These are phyloP conservation scores for Eucalyptus sp. DNA, from an alignment of 345 rosid species.

Conservation along the genomic window DNA sequence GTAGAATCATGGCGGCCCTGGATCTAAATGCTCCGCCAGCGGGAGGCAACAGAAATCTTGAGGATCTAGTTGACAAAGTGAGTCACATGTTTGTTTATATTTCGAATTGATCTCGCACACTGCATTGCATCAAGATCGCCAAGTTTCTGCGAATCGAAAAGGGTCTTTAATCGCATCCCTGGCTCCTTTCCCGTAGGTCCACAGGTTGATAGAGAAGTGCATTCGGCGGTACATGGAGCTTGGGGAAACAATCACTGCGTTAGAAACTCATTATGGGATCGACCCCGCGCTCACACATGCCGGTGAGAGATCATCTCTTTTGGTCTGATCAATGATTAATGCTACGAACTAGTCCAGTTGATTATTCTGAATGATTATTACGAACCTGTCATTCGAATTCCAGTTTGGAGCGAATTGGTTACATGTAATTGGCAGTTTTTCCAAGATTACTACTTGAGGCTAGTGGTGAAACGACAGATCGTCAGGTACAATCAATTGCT, in stretches of 20 bases:
- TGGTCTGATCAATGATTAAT: not conserved
- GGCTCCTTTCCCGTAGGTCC: not conserved
- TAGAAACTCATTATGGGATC: not conserved
- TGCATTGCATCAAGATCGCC: not conserved
- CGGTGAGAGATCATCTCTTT: not conserved
- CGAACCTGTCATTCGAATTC: not conserved
- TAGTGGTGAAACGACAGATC: not conserved
- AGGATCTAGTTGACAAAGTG: not conserved
- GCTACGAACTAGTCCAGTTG: not conserved
- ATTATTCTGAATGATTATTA: not conserved
- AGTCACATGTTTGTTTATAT: not conserved
- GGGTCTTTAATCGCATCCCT: not conserved
- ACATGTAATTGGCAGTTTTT: not conserved
- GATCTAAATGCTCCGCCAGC: not conserved
- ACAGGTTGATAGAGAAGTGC: not conserved
- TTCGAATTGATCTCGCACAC: not conserved
- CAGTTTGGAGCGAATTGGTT: not conserved
- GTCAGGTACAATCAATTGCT: not conserved
- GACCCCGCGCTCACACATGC: not conserved
- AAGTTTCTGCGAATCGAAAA: not conserved
- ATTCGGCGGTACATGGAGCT: not conserved
- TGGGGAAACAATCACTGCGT: not conserved
- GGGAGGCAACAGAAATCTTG: fast-evolving
- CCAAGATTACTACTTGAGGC: not conserved
- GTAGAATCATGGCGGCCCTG: not conserved